Base-by-base conservation (phyloP, 2,329 filamentous ascomycete genomes). In the Emericellopsis cladophorae region DNA sequence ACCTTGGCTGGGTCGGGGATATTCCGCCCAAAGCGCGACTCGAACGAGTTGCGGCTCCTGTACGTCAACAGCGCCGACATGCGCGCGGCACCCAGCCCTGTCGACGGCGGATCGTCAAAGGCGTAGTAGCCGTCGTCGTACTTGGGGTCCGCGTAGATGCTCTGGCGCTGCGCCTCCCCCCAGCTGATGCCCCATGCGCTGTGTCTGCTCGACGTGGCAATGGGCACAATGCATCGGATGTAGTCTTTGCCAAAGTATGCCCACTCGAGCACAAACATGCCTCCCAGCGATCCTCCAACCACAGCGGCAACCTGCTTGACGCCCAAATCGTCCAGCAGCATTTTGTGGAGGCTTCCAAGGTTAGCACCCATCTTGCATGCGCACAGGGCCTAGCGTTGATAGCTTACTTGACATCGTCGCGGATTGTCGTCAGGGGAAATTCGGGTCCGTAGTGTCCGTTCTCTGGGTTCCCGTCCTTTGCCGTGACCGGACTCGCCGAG, bases 61-160 rank as follows among this genome's bases (percentile, higher is more conserved):
- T 98, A 98, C 7, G 92, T 98, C 51, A 98, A 69, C 31, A 98
- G 75, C 2, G 92, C 92, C 43, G 89, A 87, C 92, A 98, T 98
- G 53, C 92, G 87, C 22, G 92, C 92, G 7, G 92, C 92, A 11
- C 89, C 88, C 2, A 98, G 74, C 1, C 92, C 92, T 1, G 88
- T 83, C 0, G 79, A 69, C 1, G 92, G 92, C 29, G 89, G 89
- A 51, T 96, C 87, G 26, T 84, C 74, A 52, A 92, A 93, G 1
- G 78, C 54, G 57, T 96, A 98, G 64, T 95, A 96, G 36, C 92
- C 92, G 54, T 96, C 89, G 46, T 95, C 88, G 60, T 98, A 98
- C 66, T 95, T 96, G 26, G 92, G 92, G 57, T 98, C 92, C 32
- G 87, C 89, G 64, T 96, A 98, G 58, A 98, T 96, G 70, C 84